Conservation (phyloP, 768 basidiomycete genomes). For the Tephrocybe sp. region DNA sequence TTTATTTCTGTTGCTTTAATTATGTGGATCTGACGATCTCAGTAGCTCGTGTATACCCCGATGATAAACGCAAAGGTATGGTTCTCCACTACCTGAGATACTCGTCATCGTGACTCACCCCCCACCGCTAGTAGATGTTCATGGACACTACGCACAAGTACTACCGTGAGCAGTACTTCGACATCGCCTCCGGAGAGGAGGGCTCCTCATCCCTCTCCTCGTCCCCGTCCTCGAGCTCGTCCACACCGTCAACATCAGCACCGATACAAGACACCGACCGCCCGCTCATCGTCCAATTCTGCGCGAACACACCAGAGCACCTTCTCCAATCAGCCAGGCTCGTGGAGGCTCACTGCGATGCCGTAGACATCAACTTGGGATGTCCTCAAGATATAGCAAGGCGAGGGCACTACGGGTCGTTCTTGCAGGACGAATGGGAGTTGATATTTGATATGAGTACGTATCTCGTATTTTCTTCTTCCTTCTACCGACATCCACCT, state of each 20-base stretch:
- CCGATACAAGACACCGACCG: constrained; percentile 70
- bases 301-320: constrained; percentile 83
- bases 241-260: background rate
- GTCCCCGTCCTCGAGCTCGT: background rate
- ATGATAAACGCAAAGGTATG: too few relatives aligned
- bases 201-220: constrained; percentile 48
- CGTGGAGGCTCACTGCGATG: constrained; percentile 83
- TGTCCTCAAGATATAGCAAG: constrained; percentile 96
- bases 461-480: constrained; percentile 20
- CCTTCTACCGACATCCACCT: background rate
- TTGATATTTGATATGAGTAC: constrained; percentile 76
- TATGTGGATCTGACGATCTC: constrained; percentile 22
- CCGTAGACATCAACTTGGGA: too few relatives aligned
- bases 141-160: too few relatives aligned
- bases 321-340: constrained; percentile 76
- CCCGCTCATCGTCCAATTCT: constrained; percentile 91
- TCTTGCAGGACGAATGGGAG: constrained; percentile 95
- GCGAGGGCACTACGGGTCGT: constrained; percentile 84
- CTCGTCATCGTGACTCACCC: background rate
- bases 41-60: too few relatives aligned
- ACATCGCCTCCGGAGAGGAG: constrained; percentile 75
- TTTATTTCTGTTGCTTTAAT: too few relatives aligned
- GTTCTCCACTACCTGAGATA: too few relatives aligned
- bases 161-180: too few relatives aligned
- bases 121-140: constrained; percentile 55